Conservation (phyloP, 2,329 filamentous ascomycete species). For the Dactylellina cionopaga region DNA sequence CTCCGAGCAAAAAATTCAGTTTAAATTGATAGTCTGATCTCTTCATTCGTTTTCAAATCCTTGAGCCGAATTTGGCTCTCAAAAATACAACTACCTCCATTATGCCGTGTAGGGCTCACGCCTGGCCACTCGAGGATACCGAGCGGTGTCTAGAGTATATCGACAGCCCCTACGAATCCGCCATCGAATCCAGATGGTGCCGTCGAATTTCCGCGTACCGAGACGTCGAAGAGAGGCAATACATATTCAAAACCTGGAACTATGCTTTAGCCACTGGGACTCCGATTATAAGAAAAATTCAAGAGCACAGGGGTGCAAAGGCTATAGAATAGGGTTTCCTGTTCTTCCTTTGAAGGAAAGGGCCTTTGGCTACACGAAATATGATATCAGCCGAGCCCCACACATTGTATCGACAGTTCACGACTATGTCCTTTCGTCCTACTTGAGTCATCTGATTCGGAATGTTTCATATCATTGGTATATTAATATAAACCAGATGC, state of each 20-base stretch:
- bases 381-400: too few species aligned
- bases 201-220: conserved; percentile 29
- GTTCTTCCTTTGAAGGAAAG: too few species aligned
- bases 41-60: too few species aligned
- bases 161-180: conserved; percentile 16
- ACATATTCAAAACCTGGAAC: conserved; percentile 19
- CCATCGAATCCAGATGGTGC: conserved; percentile 29
- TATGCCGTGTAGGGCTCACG: conserved; percentile 49
- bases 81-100: background rate
- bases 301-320: background rate
- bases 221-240: conserved; percentile 1
- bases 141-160: conserved; percentile 31
- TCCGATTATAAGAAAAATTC: conserved; percentile 42
- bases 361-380: too few species aligned
- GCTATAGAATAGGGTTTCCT: too few species aligned
- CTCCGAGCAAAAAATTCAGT: too few species aligned
- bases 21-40: too few species aligned
- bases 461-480: too few species aligned
- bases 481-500: too few species aligned
- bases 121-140: conserved; percentile 35
- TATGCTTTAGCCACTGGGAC: conserved; percentile 20
- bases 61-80: background rate
- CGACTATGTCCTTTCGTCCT: too few species aligned
- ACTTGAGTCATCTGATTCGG: too few species aligned
- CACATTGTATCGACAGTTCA: too few species aligned